phyloP scores from a whole-genome alignment of 2,329 filamentous ascomycete species.

The Monilinia polystroma region DNA sequence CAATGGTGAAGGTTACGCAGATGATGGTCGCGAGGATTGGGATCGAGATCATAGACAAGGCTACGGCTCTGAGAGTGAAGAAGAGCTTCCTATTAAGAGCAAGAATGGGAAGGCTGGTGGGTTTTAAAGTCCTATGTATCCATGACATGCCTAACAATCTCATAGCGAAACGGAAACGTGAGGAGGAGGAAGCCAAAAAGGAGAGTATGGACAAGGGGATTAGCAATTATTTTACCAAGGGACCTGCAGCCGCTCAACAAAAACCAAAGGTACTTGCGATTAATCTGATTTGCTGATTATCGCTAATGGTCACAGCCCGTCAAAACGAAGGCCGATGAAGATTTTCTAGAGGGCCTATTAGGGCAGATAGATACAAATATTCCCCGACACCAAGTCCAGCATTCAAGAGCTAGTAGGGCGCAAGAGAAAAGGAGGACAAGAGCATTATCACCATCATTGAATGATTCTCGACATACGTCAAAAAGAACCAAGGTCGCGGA shows the following conservation, averaged over 20 bases:
- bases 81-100: constrained; percentile 53
- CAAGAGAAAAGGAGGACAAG: constrained; percentile 76
- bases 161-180: constrained; percentile 78
- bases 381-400: constrained; percentile 58
- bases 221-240: constrained; percentile 89
- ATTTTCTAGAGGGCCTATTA: constrained; percentile 81
- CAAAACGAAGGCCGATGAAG: constrained; percentile 82
- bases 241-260: constrained; percentile 60
- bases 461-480: constrained; percentile 48
- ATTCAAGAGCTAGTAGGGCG: constrained; percentile 66
- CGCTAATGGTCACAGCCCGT: constrained; percentile 52
- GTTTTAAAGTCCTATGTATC: constrained; percentile 3
- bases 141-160: constrained; percentile 1
- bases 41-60: constrained; percentile 53
- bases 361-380: constrained; percentile 83
- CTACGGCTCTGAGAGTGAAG: constrained; percentile 75
- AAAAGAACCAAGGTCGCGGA: constrained; percentile 59
- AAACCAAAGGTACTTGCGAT: constrained; percentile 72
- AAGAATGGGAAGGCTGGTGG: constrained; percentile 48
- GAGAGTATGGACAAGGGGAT: constrained; percentile 90
- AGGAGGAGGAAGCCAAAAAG: constrained; percentile 80
- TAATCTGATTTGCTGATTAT: constrained; percentile 31
- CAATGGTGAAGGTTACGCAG: constrained; percentile 94
- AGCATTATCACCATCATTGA: constrained; percentile 71
- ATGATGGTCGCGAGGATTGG: constrained; percentile 96